Conservation (phyloP, 2,329 filamentous ascomycete genomes). For the Nigrospora oryzae region DNA sequence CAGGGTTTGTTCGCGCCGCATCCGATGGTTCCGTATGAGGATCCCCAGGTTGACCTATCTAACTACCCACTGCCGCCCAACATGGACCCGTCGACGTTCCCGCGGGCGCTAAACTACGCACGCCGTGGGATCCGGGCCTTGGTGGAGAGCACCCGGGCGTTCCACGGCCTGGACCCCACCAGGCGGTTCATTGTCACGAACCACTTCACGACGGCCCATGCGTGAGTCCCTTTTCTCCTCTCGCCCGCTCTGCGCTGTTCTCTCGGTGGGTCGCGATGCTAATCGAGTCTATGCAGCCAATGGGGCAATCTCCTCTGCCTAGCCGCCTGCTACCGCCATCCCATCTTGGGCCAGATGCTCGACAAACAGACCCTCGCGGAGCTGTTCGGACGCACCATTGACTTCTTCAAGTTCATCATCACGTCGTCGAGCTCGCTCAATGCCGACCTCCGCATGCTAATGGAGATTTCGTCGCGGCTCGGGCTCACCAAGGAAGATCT, state of each 20-base stretch:
- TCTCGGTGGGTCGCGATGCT: neutral
- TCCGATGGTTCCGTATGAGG: constrained; percentile 5
- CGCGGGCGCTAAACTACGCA: constrained; percentile 44
- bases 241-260: neutral
- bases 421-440: constrained; percentile 67
- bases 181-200: constrained; percentile 83
- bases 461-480: constrained; percentile 34
- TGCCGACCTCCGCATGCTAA: constrained; percentile 68
- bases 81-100: constrained; percentile 23
- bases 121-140: constrained; percentile 62
- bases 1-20: constrained; percentile 10
- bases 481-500: constrained; percentile 28
- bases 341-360: constrained; percentile 50
- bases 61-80: constrained; percentile 16
- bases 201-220: constrained; percentile 89
- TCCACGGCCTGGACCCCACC: constrained; percentile 52
- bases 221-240: constrained; percentile 52
- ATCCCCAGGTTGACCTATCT: constrained; percentile 3
- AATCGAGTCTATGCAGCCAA: constrained; percentile 51
- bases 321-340: constrained; percentile 67
- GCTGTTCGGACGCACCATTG: constrained; percentile 66
- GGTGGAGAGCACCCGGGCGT: constrained; percentile 77
- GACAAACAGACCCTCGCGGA: constrained; percentile 42
- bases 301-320: constrained; percentile 95
- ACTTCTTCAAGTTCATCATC: constrained; percentile 62